These are phyloP conservation scores for Pugionium dolabratum DNA, from an alignment of 345 rosid species.

Conservation along the genomic window DNA sequence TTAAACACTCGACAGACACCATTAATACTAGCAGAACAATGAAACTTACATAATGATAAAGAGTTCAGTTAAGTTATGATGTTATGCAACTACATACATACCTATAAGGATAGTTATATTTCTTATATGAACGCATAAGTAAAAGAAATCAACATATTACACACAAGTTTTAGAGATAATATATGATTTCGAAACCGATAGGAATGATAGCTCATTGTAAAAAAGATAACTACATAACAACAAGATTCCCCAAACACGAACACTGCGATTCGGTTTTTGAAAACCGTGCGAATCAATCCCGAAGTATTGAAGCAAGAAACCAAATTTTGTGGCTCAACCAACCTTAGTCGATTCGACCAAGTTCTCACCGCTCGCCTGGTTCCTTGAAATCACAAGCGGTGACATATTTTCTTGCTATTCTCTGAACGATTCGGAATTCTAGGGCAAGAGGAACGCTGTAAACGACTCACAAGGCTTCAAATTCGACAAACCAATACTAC, in stretches of 20 bases:
- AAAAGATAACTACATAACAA: neutral
- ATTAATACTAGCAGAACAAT: no score
- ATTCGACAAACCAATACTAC: constrained; percentile 3
- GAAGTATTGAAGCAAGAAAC: constrained; percentile 19
- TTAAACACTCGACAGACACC: no score
- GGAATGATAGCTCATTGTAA: no score
- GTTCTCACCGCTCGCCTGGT: constrained; percentile 44
- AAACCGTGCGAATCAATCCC: neutral
- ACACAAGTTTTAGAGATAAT: no score
- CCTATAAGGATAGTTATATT: no score
- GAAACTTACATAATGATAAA: no score
- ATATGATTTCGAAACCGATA: neutral
- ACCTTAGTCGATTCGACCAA: constrained; percentile 65
- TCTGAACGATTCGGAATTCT: neutral
- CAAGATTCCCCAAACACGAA: neutral
- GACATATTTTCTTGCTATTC: constrained; percentile 43
- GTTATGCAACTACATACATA: no score
- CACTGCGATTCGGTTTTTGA: no score
- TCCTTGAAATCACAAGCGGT: constrained; percentile 42
- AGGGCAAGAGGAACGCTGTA: neutral
- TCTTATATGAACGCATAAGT: no score
- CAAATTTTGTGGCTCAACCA: constrained; percentile 49
- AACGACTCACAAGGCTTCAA: constrained; percentile 12
- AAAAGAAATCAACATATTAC: no score
- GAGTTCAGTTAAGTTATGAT: no score